phyloP scores from a whole-genome alignment of 176 grass and related monocot species.

The Poa pratensis region DNA sequence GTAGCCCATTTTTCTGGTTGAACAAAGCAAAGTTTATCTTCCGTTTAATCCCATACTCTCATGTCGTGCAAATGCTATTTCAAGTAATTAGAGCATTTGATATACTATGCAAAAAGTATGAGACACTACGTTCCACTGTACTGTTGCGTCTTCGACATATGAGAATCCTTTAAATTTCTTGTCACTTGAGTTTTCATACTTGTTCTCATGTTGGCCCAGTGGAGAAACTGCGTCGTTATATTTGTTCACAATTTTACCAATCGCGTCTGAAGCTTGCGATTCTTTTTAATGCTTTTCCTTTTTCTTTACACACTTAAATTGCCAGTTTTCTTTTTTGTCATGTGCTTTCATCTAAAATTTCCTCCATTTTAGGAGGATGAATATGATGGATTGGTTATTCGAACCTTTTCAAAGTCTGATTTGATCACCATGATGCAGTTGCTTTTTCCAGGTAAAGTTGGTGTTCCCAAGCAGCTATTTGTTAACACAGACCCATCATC shows the following conservation, averaged over 20 bases:
- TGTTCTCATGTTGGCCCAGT: conserved; percentile 10
- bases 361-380: conserved; percentile 12
- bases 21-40: conserved; percentile 16
- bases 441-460: conserved; percentile 79
- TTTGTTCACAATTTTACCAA: background rate
- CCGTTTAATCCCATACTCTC: conserved; percentile 12
- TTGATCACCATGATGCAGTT: conserved; percentile 58
- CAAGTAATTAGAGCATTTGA: conserved; percentile 19
- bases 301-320: background rate
- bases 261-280: background rate
- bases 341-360: conserved; percentile 26
- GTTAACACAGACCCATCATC: conserved; percentile 78
- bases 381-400: conserved; percentile 38
- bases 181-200: background rate
- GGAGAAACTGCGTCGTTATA: conserved; percentile 18
- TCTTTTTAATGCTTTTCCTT: background rate
- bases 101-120: background rate
- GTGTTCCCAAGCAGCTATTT: conserved; percentile 86
- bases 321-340: background rate
- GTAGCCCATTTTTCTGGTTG: conserved; percentile 20
- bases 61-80: background rate
- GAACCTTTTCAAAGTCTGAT: conserved; percentile 48
- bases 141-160: background rate
- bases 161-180: conserved; percentile 12
- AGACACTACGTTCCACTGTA: background rate